A percentile compares a stretch with the other conserved stretches of the same genome.
phyloP scores from a whole-genome alignment of 2,329 filamentous ascomycete species.

The Aaosphaeria pasadenensis region DNA sequence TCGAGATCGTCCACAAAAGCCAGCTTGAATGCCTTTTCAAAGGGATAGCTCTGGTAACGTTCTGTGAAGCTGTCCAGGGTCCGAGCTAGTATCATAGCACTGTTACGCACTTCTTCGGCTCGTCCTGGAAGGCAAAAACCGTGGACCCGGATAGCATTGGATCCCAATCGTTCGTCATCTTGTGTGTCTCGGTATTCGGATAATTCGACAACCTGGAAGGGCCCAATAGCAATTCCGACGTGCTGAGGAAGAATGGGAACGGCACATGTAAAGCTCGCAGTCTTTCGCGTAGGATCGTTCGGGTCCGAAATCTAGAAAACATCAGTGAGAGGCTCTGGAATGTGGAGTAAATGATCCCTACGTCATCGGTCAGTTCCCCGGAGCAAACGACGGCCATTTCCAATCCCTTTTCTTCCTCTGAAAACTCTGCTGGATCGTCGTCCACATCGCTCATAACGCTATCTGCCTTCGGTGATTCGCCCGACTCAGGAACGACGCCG shows the following conservation, averaged over 20 bases:
- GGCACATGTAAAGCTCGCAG: slow-evolving; percentile 74
- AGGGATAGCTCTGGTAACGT: slow-evolving; percentile 86
- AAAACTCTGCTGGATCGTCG: slow-evolving; percentile 45
- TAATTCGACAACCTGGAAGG: slow-evolving; percentile 90
- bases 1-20: slow-evolving; percentile 91
- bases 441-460: slow-evolving; percentile 31
- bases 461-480: slow-evolving; percentile 26
- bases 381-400: slow-evolving; percentile 92
- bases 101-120: slow-evolving; percentile 78
- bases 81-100: slow-evolving; percentile 75
- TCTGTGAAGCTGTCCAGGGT: slow-evolving; percentile 90
- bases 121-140: slow-evolving; percentile 88
- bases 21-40: slow-evolving; percentile 78
- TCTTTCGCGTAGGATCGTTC: slow-evolving; percentile 77
- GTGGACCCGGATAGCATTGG: slow-evolving; percentile 83
- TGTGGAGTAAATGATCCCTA: slow-evolving; percentile 16
- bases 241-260: slow-evolving; percentile 78
- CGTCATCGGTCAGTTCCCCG: slow-evolving; percentile 82
- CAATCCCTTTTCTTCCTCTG: slow-evolving; percentile 78
- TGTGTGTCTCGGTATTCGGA: slow-evolving; percentile 86
- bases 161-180: slow-evolving; percentile 85
- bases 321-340: slow-evolving; percentile 8
- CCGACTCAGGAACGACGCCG: slow-evolving; percentile 10
- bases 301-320: slow-evolving; percentile 60
- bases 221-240: slow-evolving; percentile 89